A percentile compares a stretch with the other conserved stretches of the same genome.
phyloP scores from a whole-genome alignment of 441 rosid genomes.

The Pelargonium cotyledonis region DNA sequence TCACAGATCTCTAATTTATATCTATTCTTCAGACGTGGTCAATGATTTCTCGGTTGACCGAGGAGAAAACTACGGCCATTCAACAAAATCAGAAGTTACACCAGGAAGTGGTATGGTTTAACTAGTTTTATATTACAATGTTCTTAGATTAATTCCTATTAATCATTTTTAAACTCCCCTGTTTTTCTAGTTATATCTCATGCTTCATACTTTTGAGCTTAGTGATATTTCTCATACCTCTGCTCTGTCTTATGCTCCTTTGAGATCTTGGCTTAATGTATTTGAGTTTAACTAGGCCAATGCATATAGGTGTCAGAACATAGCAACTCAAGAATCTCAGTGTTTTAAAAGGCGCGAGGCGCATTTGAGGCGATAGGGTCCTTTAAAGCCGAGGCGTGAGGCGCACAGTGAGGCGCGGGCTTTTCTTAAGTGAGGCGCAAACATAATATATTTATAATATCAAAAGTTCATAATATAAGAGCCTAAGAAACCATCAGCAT shows the following conservation, averaged over 20 bases:
- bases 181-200: neutral
- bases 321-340: too few relatives aligned
- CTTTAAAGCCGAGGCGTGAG: too few relatives aligned
- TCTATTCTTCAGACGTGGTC: slow-evolving; percentile 37
- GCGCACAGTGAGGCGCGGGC: too few relatives aligned
- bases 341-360: too few relatives aligned
- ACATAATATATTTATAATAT: too few relatives aligned
- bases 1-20: slow-evolving; percentile 9
- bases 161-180: neutral
- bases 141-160: neutral
- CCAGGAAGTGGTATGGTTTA: slow-evolving; percentile 57
- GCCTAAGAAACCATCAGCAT: too few relatives aligned
- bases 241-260: neutral
- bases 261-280: too few relatives aligned
- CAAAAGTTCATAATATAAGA: too few relatives aligned
- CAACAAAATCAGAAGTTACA: slow-evolving; percentile 50
- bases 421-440: too few relatives aligned
- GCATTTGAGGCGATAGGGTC: too few relatives aligned
- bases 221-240: neutral
- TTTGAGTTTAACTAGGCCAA: too few relatives aligned
- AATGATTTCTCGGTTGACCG: slow-evolving; percentile 59
- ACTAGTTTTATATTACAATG: slow-evolving; percentile 1
- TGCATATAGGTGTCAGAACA: too few relatives aligned
- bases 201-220: neutral
- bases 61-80: slow-evolving; percentile 60